A percentile compares a stretch with the other conserved stretches of the same genome.
Conservation (phyloP, 2,329 filamentous ascomycete species). For the Exophiala aquamarina region DNA sequence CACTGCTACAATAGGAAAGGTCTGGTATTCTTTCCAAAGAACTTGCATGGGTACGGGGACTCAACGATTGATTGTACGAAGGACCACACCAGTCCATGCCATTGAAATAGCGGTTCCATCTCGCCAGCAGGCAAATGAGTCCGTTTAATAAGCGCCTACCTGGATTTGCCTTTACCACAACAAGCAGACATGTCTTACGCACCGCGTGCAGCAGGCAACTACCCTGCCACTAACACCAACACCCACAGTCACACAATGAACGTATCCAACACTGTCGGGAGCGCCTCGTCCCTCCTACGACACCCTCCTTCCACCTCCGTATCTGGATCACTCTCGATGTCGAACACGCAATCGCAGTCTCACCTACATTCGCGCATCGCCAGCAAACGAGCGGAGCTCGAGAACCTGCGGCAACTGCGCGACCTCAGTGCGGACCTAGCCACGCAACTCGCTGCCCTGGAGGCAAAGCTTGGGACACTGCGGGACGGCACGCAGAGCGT, state of each 20-base stretch:
- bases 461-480: constrained; percentile 60
- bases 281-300: constrained; percentile 6
- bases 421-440: constrained; percentile 62
- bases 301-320: constrained; percentile 7
- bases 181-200: constrained; percentile 36
- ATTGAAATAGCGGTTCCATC: too few species aligned
- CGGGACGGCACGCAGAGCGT: constrained; percentile 66
- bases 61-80: too few species aligned
- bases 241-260: constrained; percentile 7
- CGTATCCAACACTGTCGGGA: neutral
- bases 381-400: constrained; percentile 63
- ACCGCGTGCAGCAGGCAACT: constrained; percentile 36
- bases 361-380: constrained; percentile 61
- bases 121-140: too few species aligned
- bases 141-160: too few species aligned
- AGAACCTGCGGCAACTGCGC: constrained; percentile 61
- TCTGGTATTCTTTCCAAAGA: too few species aligned
- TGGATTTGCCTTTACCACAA: too few species aligned
- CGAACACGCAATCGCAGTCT: constrained; percentile 46
- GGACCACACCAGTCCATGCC: too few species aligned
- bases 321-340: constrained; percentile 9
- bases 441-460: constrained; percentile 62
- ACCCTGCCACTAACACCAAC: constrained; percentile 25
- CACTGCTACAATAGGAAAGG: too few species aligned
- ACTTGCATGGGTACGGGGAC: too few species aligned